Evolutionary conservation across 495 filamentous ascomycete genomes (phyloP).

Genomic region (Chaetomium cochliodes): DNA sequence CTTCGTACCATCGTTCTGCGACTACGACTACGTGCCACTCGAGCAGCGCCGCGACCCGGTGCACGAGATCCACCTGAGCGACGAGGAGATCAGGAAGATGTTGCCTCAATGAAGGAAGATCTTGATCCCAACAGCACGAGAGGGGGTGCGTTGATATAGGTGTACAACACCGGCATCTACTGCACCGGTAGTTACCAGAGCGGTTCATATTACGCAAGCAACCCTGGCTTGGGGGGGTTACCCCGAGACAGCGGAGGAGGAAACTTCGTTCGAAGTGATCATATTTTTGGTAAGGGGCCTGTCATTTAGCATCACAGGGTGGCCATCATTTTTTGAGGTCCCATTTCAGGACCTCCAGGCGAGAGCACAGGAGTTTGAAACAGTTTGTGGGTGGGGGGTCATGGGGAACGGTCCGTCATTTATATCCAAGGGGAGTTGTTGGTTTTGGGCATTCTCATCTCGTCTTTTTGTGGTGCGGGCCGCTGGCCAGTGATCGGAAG

Average conservation of each 20-base stretch:
- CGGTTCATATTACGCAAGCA: neutral
- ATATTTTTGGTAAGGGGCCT: neutral
- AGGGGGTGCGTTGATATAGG: neutral
- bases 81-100: conserved; percentile 60
- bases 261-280: neutral
- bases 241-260: neutral
- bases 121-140: neutral
- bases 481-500: neutral
- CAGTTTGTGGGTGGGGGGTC: neutral
- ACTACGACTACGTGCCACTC: conserved; percentile 57
- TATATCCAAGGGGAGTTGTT: conserved; percentile 5
- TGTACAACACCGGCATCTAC: conserved; percentile 7
- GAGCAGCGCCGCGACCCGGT: conserved; percentile 66
- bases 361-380: conserved; percentile 7
- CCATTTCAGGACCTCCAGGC: neutral
- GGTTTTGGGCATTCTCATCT: conserved; percentile 12
- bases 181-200: neutral
- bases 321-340: neutral
- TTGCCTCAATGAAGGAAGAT: conserved; percentile 45
- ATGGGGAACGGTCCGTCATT: conserved; percentile 1
- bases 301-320: neutral
- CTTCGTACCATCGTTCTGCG: conserved; percentile 57
- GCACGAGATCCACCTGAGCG: conserved; percentile 63
- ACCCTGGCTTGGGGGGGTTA: neutral
- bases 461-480: neutral